Evolutionary conservation across 1,284 basidiomycete species (phyloP), one percentile per base, ranked within the genome.

Genomic region (Limonomyces culmigenus): DNA sequence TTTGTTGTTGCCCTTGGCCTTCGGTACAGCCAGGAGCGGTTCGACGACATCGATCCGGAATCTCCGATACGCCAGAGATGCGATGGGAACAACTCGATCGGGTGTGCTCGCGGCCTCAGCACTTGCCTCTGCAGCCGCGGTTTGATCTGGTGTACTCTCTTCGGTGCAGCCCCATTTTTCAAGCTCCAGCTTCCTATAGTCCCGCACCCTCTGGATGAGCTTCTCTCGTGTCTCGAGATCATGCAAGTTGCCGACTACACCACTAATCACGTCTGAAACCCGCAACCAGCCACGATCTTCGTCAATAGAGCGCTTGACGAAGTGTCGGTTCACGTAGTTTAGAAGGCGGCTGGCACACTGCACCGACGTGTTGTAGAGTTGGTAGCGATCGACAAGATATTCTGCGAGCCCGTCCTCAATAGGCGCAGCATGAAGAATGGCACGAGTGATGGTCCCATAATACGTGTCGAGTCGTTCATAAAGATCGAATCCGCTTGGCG

Each of bases 261-360:
- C 64, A 47, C 74, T 67, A 39, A 79, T 53, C 5, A 77, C 64
- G 48, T 81, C 76, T 33, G 59, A 59, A 32, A 80, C 55, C 19
- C 73, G 65, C 32, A 83, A 59, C 78, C 78, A 83, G 23, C 79
- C 77, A 42, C 62, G 67, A 51, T 80, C 79, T 52, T 83, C 77
- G 51, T 81, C 77, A 5, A 75, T 60, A 32, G 74, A 73, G 17
- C 75, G 71, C 50, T 74, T 76, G 45, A 83, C 76, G 47, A 77
- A 78, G 52, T 81, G 77, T 16, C 78, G 67, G 52, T 83, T 81
- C 36, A 83, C 66, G 50, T 83, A 83, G 55, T 72, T 79, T 43
- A 81, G 63, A 19, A 83, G 65, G 43, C 79, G 68, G 50, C 73
- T 65, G 41, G 74, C 67, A 36, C 74, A 66, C 42, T 67, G 64